Base-by-base conservation (phyloP, 169 alveolate genomes). In the Plasmodium vinckei region DNA sequence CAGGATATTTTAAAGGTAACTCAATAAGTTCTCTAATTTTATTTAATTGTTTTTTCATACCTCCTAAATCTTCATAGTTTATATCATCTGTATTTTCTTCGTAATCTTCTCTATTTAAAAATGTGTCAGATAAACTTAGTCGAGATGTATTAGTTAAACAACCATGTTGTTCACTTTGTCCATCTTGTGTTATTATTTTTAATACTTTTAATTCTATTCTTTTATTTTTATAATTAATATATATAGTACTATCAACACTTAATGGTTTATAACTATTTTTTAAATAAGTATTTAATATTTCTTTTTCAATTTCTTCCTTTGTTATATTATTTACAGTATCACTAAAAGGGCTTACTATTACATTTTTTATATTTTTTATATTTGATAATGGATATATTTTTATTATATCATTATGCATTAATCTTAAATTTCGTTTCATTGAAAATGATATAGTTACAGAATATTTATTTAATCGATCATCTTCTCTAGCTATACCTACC, bases 21-120 rank as follows among this genome's bases (percentile, higher is more conserved):
- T 94, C 96, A 10, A 94, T 94, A 17, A 94, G 87, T 68, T 94
- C 96, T 63, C 96, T 63, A n/a, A 94, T 94, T 89, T 94, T 94
- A n/a, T 89, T 73, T 44, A 94, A 88, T 65, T 94, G 96, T 39
- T 88, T 89, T 49, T 77, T 90, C 95, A 94, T 94, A 17, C 96
- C 96, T 5, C 96, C 96, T 1, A 94, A 79, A 61, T 94, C 96
- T 21, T 94, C 96, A 73, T 94, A 94, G 0, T 94, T 94, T 0
- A 94, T 79, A 59, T 94, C 96, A 42, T 94, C 96, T 25, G 72
- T 79, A 17, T 93, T 44, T 23, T 87, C 88, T 59, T 94, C 96
- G 42, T 92, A 90, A 64, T 92, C 71, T 60, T 94, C 96, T 15
- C 96, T 88, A 17, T 90, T 49, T 25, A 94, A 63, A 25, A 75